These are phyloP conservation scores for Citrus medica DNA, from an alignment of 345 rosid species.

Conservation along the genomic window DNA sequence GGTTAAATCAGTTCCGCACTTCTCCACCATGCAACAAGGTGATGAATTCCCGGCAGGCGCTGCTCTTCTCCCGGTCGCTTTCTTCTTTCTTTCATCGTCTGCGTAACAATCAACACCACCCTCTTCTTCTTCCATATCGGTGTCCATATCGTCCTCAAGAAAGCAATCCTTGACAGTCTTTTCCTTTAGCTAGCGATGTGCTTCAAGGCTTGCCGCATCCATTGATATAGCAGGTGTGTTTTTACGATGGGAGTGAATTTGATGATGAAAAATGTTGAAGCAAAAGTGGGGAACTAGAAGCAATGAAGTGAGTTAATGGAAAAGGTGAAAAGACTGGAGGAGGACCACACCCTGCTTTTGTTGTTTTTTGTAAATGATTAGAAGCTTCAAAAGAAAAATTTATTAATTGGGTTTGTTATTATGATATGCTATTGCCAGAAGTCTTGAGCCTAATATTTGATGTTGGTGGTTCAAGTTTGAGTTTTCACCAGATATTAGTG, in stretches of 20 bases:
- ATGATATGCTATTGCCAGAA: background rate
- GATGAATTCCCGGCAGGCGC: slow-evolving; percentile 30
- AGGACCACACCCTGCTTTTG: slow-evolving; percentile 37
- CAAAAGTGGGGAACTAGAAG: slow-evolving; percentile 12
- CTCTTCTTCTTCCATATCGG: slow-evolving; percentile 40
- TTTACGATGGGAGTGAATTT: slow-evolving; percentile 6
- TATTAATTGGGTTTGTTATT: slow-evolving; percentile 6
- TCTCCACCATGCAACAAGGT: slow-evolving; percentile 64
- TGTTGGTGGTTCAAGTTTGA: background rate
- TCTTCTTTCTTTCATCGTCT: slow-evolving; percentile 43
- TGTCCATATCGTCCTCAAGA: slow-evolving; percentile 52
- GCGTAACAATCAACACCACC: slow-evolving; percentile 7
- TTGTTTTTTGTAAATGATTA: slow-evolving; percentile 19
- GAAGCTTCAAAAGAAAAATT: slow-evolving; percentile 1
- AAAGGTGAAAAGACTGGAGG: slow-evolving; percentile 12
- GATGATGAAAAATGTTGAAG: background rate
- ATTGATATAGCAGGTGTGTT: slow-evolving; percentile 15
- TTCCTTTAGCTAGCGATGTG: slow-evolving; percentile 27
- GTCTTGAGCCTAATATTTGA: background rate
- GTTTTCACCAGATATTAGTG: background rate
- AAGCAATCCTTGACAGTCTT: slow-evolving; percentile 30
- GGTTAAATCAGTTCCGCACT: slow-evolving; percentile 57
- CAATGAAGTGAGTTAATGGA: background rate
- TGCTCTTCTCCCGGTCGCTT: slow-evolving; percentile 32
- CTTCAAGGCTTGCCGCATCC: slow-evolving; percentile 35